Evolutionary conservation across 2,329 filamentous ascomycete genomes (phyloP).

Genomic region (Dothideomycetes sp.): DNA sequence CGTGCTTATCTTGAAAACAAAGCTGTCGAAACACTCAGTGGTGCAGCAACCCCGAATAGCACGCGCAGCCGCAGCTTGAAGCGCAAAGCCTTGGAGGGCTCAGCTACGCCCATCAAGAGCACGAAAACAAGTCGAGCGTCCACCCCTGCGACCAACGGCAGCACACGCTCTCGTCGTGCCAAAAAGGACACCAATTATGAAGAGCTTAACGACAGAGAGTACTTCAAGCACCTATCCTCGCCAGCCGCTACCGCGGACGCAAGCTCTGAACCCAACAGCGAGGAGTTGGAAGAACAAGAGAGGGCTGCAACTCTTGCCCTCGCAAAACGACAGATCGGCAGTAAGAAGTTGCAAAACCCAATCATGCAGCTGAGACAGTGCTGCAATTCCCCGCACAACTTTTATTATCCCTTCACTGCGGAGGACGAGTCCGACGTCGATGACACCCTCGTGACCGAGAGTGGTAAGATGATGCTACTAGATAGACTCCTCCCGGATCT

Average conservation of each 20-base stretch:
- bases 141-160: conserved; percentile 49
- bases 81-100: conserved; percentile 38
- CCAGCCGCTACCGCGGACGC: conserved; percentile 33
- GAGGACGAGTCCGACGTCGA: conserved; percentile 51
- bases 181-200: conserved; percentile 49
- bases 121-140: conserved; percentile 63
- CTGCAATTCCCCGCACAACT: conserved; percentile 92
- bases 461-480: conserved; percentile 90
- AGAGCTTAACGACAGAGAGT: conserved; percentile 71
- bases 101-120: conserved; percentile 53
- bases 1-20: conserved; percentile 60
- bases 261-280: conserved; percentile 28
- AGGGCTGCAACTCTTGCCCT: conserved; percentile 58
- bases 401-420: conserved; percentile 78
- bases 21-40: conserved; percentile 53
- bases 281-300: conserved; percentile 51
- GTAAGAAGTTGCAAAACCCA: conserved; percentile 87
- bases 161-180: conserved; percentile 38
- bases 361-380: conserved; percentile 84
- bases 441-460: conserved; percentile 72
- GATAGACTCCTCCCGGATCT: conserved; percentile 73
- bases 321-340: conserved; percentile 77
- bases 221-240: conserved; percentile 61
- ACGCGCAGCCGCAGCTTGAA: conserved; percentile 40
- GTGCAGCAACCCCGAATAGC: conserved; percentile 38